A percentile compares a stretch with the other conserved stretches of the same genome.
Conservation (phyloP, 78 protist genomes). For the Creolimax fragrantissima region DNA sequence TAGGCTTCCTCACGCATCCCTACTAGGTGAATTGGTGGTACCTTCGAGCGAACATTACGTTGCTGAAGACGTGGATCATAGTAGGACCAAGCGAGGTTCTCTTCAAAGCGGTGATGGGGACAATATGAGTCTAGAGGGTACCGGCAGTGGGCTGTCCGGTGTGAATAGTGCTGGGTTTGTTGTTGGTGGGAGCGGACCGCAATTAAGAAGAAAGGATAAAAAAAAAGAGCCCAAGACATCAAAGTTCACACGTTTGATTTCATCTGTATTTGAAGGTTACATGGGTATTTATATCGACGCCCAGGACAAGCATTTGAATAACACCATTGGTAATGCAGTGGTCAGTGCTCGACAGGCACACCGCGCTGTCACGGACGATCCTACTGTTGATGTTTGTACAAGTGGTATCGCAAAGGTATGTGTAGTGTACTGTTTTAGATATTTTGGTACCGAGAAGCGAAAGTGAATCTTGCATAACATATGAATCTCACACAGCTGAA, state of each 20-base stretch:
- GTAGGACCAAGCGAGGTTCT: no score
- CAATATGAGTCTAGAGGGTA: not conserved
- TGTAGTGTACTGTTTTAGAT: no score
- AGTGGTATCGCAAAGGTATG: not conserved
- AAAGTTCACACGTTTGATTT: not conserved
- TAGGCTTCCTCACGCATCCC: no score
- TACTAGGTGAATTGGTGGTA: no score
- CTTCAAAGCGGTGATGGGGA: not conserved
- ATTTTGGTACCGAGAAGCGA: no score
- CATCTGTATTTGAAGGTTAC: not conserved
- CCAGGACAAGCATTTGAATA: not conserved
- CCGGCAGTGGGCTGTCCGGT: not conserved
- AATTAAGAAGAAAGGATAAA: not conserved
- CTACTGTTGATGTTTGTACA: not conserved
- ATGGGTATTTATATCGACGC: not conserved
- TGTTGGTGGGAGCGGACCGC: not conserved
- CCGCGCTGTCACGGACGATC: not conserved
- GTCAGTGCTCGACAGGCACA: not conserved
- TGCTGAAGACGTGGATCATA: no score
- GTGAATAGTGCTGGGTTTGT: not conserved
- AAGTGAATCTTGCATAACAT: no score
- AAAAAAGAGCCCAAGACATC: not conserved
- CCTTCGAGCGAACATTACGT: no score
- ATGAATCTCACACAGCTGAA: no score
- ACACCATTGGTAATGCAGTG: not conserved